Base-by-base conservation (phyloP, 306 rosid genomes). In the Vigna trinervia region DNA sequence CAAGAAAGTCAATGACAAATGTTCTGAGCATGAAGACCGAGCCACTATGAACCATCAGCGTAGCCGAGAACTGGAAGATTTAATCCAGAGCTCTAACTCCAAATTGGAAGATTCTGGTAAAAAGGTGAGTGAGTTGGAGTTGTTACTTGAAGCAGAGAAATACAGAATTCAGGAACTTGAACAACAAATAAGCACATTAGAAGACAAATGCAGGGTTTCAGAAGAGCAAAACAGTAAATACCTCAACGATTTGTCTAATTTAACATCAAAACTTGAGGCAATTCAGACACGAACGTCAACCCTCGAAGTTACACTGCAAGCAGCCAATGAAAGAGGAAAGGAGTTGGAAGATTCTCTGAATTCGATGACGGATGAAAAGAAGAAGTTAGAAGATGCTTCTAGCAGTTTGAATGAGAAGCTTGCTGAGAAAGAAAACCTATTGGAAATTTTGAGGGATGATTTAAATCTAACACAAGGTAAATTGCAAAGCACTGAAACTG, bases 101-200 rank as follows among this genome's bases (percentile, higher is more conserved):
- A 95, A 89, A 84, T 81, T 71, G 54, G 96, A 88, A 77, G 93
- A 78, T 75, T 77, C 93, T 53, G 77, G 83, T 69, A 90, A 90
- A 84, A 90, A 79, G 85, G 94, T 12, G 41, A 88, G 90, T 36
- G 96, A 96, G 76, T 85, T 96, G 83, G 99, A 91, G 87, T 83
- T 89, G 81, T 82, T 96, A 54, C 92, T 96, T 46, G 94, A 91
- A 84, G 86, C 98, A 10, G 98, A 92, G 76, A 92, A 88, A 81
- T 88, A 87, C 80, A 89, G 98, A 89, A 92, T 96, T 77, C 94
- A 87, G 75, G 99, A 92, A 77, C 98, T 96, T 8, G 97, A 96
- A 76, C 96, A 91, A 74, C 97, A 92, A 75, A 77, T 85, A 80
- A 85, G 84, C 77, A 30, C 83, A 1, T 80, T 92, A 75, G 98